Evolutionary conservation across 2,329 filamentous ascomycete genomes (phyloP).

Genomic region (Cordyceps sp.): DNA sequence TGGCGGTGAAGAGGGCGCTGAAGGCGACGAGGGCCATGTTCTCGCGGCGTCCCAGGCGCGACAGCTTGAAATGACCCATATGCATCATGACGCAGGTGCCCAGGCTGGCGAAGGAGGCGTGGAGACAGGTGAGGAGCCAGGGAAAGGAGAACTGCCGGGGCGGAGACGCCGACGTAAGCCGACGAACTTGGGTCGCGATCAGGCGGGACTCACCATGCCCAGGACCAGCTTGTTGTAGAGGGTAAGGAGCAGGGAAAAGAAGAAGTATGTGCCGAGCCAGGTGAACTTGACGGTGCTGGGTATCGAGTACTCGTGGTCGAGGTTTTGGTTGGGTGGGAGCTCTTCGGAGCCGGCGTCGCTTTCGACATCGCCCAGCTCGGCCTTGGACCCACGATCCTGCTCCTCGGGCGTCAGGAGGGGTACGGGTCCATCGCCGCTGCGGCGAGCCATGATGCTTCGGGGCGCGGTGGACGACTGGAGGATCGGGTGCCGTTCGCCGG

Average conservation of each 20-base stretch:
- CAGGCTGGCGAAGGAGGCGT: constrained; percentile 38
- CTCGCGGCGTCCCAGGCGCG: constrained; percentile 32
- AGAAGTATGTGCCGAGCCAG: constrained; percentile 35
- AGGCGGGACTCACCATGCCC: constrained; percentile 22
- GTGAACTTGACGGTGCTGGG: constrained; percentile 28
- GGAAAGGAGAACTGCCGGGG: constrained; percentile 35
- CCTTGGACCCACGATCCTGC: constrained; percentile 13
- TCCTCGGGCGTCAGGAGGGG: constrained; percentile 15
- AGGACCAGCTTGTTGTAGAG: constrained; percentile 44
- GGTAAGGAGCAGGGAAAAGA: constrained; percentile 29
- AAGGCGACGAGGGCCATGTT: constrained; percentile 39
- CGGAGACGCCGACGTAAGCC: background rate
- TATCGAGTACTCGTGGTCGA: constrained; percentile 27
- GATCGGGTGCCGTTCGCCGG: no score
- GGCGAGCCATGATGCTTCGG: constrained; percentile 14
- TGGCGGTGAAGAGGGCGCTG: constrained; percentile 44
- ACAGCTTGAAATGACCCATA: constrained; percentile 33
- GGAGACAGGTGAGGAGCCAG: constrained; percentile 42
- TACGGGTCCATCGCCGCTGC: constrained; percentile 14
- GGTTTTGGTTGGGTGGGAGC: constrained; percentile 14
- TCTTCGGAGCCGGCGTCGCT: constrained; percentile 12
- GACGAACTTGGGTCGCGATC: background rate
- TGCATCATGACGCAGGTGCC: constrained; percentile 37
- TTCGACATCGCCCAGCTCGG: constrained; percentile 15
- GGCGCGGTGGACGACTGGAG: no score